phyloP scores from a whole-genome alignment of 768 basidiomycete genomes.

The Lactarius tabidus region DNA sequence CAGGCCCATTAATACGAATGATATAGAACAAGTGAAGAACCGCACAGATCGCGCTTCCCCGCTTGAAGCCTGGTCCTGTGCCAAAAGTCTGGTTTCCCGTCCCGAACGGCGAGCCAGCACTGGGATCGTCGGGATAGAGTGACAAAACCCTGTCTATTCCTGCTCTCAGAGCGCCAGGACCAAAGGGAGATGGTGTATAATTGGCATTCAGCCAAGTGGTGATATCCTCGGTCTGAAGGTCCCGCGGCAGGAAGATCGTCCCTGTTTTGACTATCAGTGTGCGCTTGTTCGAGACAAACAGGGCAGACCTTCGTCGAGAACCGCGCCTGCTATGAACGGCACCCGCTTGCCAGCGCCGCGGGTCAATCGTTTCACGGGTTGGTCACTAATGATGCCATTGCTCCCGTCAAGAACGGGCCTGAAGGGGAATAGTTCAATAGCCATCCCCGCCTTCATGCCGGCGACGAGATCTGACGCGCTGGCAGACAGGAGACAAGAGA shows the following conservation, averaged over 20 bases:
- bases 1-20: neutral
- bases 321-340: constrained; percentile 45
- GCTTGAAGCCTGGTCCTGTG: constrained; percentile 38
- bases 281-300: neutral
- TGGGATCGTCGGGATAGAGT: constrained; percentile 42
- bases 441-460: constrained; percentile 27
- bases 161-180: constrained; percentile 14
- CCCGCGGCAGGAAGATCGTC: constrained; percentile 35
- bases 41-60: constrained; percentile 33
- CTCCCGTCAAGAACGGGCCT: constrained; percentile 42
- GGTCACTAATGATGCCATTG: constrained; percentile 38
- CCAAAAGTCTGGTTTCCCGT: constrained; percentile 47
- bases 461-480: constrained; percentile 22
- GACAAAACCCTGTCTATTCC: constrained; percentile 33
- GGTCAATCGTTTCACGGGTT: constrained; percentile 36
- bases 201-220: constrained; percentile 11
- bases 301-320: constrained; percentile 43
- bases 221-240: constrained; percentile 10
- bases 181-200: constrained; percentile 22
- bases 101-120: constrained; percentile 43
- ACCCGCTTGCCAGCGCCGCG: constrained; percentile 36
- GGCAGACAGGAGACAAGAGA: constrained; percentile 33
- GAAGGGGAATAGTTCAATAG: constrained; percentile 34
- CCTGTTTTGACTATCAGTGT: constrained; percentile 27
- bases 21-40: neutral